Percentiles rank a stretch among this genome's conserved stretches.
These are phyloP conservation scores for Prunus persica DNA, from an alignment of 306 rosid species.

Conservation along the genomic window Prunus_persica_NCBIv2 NC_034010.1:22515001-22515500, in stretches of 20 bases:
- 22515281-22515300: conserved; percentile 58
- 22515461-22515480: conserved; percentile 56
- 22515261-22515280: conserved; percentile 9
- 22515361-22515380: background rate
- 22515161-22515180: too few relatives aligned
- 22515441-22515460: conserved; percentile 42
- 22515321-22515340: background rate
- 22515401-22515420: conserved; percentile 40
- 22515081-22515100: background rate
- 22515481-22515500: conserved; percentile 38
- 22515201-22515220: background rate
- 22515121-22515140: background rate
- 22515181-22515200: background rate
- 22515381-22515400: conserved; percentile 54
- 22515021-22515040: background rate
- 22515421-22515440: conserved; percentile 30
- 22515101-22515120: background rate
- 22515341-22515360: background rate
- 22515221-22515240: background rate
- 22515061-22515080: background rate
- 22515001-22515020: background rate
- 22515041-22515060: background rate
- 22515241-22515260: conserved; percentile 5
- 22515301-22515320: conserved; percentile 39
- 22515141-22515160: background rate